Evolutionary conservation across 1,139 yeast genomes (phyloP).

Genomic region (Pneumocystis carinii): DNA sequence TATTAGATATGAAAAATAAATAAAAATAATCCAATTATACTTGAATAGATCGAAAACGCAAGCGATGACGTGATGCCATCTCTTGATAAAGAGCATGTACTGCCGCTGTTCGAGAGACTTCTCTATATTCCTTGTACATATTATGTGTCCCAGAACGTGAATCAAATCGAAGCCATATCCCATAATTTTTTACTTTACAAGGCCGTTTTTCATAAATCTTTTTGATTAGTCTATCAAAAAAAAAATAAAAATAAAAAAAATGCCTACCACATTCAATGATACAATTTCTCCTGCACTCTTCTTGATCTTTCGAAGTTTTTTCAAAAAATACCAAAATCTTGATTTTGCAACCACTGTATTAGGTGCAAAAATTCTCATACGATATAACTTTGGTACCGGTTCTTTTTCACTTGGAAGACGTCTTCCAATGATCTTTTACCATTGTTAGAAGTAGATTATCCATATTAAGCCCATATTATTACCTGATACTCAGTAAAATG

Average conservation of each 20-base stretch:
- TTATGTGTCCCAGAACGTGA: constrained; percentile 99
- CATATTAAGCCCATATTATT: background rate
- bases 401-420: constrained; percentile 98
- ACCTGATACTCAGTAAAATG: background rate
- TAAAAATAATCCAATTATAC: constrained; percentile 25
- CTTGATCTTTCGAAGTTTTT: constrained; percentile 98
- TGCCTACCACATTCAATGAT: constrained; percentile 49
- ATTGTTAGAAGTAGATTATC: background rate
- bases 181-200: constrained; percentile 98
- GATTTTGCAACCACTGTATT: constrained; percentile 98
- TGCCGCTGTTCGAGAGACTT: constrained; percentile 97
- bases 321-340: constrained; percentile 99
- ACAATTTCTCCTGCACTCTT: constrained; percentile 99
- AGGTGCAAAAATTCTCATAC: constrained; percentile 99
- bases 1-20: constrained; percentile 24
- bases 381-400: constrained; percentile 99
- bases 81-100: constrained; percentile 98
- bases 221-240: background rate
- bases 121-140: constrained; percentile 99
- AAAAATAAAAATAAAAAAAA: background rate
- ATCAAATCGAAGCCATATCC: constrained; percentile 99
- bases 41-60: constrained; percentile 99
- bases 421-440: constrained; percentile 98
- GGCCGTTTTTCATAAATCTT: constrained; percentile 83
- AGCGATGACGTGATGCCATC: constrained; percentile 99